These are phyloP conservation scores for Tricholoma bakamatsutake DNA, from an alignment of 768 basidiomycete genomes.

Conservation along the genomic window DNA sequence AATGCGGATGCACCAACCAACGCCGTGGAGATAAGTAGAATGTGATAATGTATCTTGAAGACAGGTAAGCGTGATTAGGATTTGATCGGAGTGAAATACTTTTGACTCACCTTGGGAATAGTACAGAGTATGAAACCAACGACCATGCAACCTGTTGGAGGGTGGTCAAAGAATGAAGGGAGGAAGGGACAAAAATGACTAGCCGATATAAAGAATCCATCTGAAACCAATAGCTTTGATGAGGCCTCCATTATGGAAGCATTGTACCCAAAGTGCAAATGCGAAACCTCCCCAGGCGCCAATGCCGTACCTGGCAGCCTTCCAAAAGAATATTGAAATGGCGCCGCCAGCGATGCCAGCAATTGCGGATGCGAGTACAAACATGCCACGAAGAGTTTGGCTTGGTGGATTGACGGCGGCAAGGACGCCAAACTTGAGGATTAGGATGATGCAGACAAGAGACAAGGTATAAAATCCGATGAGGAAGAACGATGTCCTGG, in stretches of 20 bases:
- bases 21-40: constrained; percentile 81
- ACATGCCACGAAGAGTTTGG: constrained; percentile 79
- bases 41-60: constrained; percentile 69
- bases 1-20: constrained; percentile 88
- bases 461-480: constrained; percentile 88
- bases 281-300: constrained; percentile 87
- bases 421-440: constrained; percentile 82
- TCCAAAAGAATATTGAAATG: constrained; percentile 89
- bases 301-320: constrained; percentile 76
- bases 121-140: constrained; percentile 81
- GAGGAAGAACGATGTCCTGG: constrained; percentile 89
- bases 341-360: constrained; percentile 83
- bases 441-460: constrained; percentile 81
- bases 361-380: constrained; percentile 75
- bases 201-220: constrained; percentile 89
- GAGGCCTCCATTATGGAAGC: constrained; percentile 76
- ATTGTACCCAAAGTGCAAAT: constrained; percentile 82
- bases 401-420: constrained; percentile 79
- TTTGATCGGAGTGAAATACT: background rate
- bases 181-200: constrained; percentile 7
- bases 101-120: constrained; percentile 53
- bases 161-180: constrained; percentile 15
- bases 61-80: constrained; percentile 6
- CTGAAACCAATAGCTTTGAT: constrained; percentile 72
- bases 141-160: constrained; percentile 55